phyloP scores from a whole-genome alignment of 345 rosid genomes.

The Salix koriyanagi region DNA sequence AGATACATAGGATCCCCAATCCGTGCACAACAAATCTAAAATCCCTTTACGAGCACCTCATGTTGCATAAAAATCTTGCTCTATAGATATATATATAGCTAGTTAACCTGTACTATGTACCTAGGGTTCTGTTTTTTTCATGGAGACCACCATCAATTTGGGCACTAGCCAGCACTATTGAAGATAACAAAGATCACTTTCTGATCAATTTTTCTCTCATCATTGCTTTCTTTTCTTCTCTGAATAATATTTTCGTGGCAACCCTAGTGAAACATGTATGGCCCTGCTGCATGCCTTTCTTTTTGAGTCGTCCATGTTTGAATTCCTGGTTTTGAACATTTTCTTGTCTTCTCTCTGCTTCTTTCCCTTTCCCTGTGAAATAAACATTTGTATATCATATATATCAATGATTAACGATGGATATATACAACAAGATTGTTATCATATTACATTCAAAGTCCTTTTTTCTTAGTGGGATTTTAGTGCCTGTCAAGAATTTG shows the following conservation, averaged over 20 bases:
- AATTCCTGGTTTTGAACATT: slow-evolving; percentile 1
- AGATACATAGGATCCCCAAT: too few relatives aligned
- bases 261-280: background rate
- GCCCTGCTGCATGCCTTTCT: background rate
- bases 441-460: background rate
- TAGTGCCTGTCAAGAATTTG: slow-evolving; percentile 5
- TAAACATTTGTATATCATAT: background rate
- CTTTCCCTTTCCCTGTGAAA: background rate
- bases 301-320: background rate
- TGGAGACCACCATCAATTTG: background rate
- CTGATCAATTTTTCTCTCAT: background rate
- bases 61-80: too few relatives aligned
- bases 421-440: background rate
- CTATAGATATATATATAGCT: too few relatives aligned
- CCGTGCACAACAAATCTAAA: too few relatives aligned
- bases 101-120: too few relatives aligned
- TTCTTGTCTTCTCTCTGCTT: slow-evolving; percentile 2
- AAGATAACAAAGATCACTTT: background rate
- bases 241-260: background rate
- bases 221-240: slow-evolving; percentile 1
- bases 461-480: slow-evolving; percentile 17
- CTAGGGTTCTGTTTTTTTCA: background rate
- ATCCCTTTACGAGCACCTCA: too few relatives aligned
- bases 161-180: background rate
- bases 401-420: slow-evolving; percentile 4